Percentiles rank a stretch among this genome's conserved stretches.
These are phyloP conservation scores for Pneumocystis murina DNA, from an alignment of 1,139 yeast genomes.

Conservation along the genomic window DNA sequence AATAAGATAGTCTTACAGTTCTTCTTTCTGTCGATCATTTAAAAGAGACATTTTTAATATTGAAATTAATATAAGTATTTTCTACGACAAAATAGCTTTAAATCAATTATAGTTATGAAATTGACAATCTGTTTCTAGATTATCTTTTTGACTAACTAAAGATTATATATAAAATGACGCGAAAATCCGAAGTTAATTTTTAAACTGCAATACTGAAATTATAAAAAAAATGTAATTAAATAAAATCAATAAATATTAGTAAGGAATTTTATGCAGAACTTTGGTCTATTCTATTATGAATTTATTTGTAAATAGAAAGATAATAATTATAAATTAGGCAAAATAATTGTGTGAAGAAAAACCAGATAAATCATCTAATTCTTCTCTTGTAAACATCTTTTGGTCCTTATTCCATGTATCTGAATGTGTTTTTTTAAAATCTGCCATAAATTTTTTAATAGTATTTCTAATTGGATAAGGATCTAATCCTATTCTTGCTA, in stretches of 20 bases:
- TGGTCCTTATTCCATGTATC: conserved; percentile 95
- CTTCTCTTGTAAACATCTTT: conserved; percentile 57
- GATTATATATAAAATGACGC: not conserved
- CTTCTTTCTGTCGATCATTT: conserved; percentile 13
- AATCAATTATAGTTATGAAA: not conserved
- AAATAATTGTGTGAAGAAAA: conserved; percentile 88
- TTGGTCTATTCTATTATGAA: not conserved
- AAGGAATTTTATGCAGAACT: not conserved
- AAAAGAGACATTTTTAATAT: conserved; percentile 7
- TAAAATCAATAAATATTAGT: not conserved
- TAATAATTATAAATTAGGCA: conserved; percentile 31
- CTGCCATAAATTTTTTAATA: conserved; percentile 67
- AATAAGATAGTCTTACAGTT: conserved; percentile 9
- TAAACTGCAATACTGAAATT: not conserved
- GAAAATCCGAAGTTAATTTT: not conserved
- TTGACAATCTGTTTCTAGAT: not conserved
- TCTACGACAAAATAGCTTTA: not conserved
- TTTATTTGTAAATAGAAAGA: not conserved
- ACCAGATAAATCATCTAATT: conserved; percentile 84
- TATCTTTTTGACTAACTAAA: not conserved
- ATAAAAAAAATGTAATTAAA: not conserved
- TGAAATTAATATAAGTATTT: not conserved
- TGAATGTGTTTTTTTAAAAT: conserved; percentile 80
- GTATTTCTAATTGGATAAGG: conserved; percentile 72
- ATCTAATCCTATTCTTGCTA: conserved; percentile 54